Conservation (phyloP, 768 basidiomycete genomes). For the Boletus reticulatus region DNA sequence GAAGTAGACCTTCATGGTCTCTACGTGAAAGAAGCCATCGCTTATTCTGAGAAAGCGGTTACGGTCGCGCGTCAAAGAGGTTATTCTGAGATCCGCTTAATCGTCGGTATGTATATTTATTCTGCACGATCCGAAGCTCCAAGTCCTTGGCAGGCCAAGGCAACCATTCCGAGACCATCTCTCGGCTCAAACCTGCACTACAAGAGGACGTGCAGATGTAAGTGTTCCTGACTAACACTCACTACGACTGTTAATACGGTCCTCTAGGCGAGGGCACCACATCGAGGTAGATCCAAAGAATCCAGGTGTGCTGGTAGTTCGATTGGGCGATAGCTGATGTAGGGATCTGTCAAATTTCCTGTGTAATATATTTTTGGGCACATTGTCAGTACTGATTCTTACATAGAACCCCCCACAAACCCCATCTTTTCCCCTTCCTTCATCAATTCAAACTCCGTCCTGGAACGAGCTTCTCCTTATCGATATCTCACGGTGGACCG, state of each 20-base stretch:
- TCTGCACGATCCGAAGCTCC: not conserved
- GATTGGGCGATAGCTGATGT: slow-evolving; percentile 15
- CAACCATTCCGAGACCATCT: slow-evolving; percentile 72
- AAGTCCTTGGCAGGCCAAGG: slow-evolving; percentile 64
- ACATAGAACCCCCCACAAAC: too few relatives aligned
- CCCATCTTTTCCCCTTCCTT: too few relatives aligned
- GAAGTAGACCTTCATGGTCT: slow-evolving; percentile 91
- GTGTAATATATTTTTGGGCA: too few relatives aligned
- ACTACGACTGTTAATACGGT: not conserved
- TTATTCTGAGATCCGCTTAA: slow-evolving; percentile 64
- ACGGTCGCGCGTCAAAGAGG: slow-evolving; percentile 59
- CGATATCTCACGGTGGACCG: too few relatives aligned
- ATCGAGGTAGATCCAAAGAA: slow-evolving; percentile 80
- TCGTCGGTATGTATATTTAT: slow-evolving; percentile 64
- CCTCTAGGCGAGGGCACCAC: slow-evolving; percentile 59
- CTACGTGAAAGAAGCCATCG: slow-evolving; percentile 88
- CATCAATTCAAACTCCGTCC: too few relatives aligned
- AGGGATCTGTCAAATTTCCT: too few relatives aligned
- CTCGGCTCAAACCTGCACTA: slow-evolving; percentile 90
- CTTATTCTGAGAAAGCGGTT: slow-evolving; percentile 68
- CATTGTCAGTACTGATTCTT: too few relatives aligned
- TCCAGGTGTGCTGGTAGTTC: slow-evolving; percentile 79
- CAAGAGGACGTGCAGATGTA: slow-evolving; percentile 78
- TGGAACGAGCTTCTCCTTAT: too few relatives aligned
- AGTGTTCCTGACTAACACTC: slow-evolving; percentile 12